Percentiles rank a stretch among this genome's conserved stretches.
These are phyloP conservation scores for Cyberlindnera japonica DNA, from an alignment of 805 yeast genomes.

Conservation along the genomic window DNA sequence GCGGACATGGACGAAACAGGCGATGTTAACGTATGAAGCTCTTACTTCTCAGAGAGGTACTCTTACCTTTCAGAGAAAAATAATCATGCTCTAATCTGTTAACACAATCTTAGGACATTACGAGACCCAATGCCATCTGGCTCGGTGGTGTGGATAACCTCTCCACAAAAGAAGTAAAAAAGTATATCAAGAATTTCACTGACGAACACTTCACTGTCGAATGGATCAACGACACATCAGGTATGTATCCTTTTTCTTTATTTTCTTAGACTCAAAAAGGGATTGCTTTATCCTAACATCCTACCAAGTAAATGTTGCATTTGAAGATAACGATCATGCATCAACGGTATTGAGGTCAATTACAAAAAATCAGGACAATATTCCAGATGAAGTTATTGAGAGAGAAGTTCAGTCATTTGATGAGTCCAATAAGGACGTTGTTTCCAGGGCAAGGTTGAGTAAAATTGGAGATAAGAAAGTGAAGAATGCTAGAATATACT, in stretches of 20 bases:
- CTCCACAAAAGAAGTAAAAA: slow-evolving; percentile 23
- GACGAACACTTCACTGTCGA: slow-evolving; percentile 22
- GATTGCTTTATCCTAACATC: no score
- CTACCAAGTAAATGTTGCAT: slow-evolving; percentile 18
- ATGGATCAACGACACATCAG: slow-evolving; percentile 27
- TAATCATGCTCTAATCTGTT: no score
- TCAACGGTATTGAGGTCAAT: slow-evolving; percentile 12
- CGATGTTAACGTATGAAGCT: no score
- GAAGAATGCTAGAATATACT: slow-evolving; percentile 25
- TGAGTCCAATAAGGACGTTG: slow-evolving; percentile 15
- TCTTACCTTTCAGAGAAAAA: no score
- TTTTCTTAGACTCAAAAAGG: no score
- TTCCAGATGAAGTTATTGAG: slow-evolving; percentile 7
- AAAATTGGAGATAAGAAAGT: slow-evolving; percentile 24
- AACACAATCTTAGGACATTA: slow-evolving; percentile 9
- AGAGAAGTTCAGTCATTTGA: slow-evolving; percentile 10
- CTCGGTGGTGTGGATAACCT: slow-evolving; percentile 27
- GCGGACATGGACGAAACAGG: no score
- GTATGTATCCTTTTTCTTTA: slow-evolving; percentile 19
- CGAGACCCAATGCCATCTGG: slow-evolving; percentile 23
- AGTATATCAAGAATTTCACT: slow-evolving; percentile 17
- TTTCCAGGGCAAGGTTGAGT: slow-evolving; percentile 20
- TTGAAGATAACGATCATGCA: slow-evolving; percentile 23
- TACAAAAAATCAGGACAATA: slow-evolving; percentile 8
- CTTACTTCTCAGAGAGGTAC: no score